phyloP scores from a whole-genome alignment of 1,284 basidiomycete species.

The Ganoderma leucocontextum region DNA sequence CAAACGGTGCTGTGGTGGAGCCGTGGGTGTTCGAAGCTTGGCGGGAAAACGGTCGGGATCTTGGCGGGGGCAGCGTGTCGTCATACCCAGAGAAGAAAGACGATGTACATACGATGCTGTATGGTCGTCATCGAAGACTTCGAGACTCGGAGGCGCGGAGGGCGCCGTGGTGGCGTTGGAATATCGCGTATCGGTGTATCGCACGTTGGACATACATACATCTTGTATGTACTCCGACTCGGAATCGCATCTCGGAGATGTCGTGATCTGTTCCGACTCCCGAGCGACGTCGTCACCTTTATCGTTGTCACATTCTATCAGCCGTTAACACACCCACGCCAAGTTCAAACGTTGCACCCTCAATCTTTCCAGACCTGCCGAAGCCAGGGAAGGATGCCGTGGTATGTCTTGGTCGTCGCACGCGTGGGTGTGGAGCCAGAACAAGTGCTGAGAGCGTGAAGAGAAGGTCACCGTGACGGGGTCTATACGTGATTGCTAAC shows the following conservation, averaged over 20 bases:
- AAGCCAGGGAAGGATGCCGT: neutral
- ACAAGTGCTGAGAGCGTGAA: no score
- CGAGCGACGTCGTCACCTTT: neutral
- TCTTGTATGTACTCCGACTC: neutral
- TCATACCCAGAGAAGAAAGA: slow-evolving; percentile 2
- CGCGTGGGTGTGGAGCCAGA: neutral
- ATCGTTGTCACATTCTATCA: neutral
- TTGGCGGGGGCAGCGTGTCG: neutral
- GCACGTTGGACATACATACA: neutral
- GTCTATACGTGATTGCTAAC: neutral
- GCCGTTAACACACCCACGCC: slow-evolving; percentile 2
- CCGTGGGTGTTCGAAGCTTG: neutral
- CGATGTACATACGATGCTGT: neutral
- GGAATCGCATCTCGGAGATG: neutral
- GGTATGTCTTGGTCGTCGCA: neutral
- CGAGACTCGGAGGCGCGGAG: neutral
- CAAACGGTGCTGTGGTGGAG: neutral
- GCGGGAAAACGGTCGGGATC: slow-evolving; percentile 2
- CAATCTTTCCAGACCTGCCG: neutral
- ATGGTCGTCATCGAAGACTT: neutral
- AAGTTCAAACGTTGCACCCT: slow-evolving; percentile 5
- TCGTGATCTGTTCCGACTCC: neutral
- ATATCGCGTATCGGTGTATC: neutral
- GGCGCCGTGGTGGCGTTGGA: neutral
- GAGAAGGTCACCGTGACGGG: neutral